phyloP scores from a whole-genome alignment of 768 basidiomycete genomes.

The Dacryopinax spathularia region DNA sequence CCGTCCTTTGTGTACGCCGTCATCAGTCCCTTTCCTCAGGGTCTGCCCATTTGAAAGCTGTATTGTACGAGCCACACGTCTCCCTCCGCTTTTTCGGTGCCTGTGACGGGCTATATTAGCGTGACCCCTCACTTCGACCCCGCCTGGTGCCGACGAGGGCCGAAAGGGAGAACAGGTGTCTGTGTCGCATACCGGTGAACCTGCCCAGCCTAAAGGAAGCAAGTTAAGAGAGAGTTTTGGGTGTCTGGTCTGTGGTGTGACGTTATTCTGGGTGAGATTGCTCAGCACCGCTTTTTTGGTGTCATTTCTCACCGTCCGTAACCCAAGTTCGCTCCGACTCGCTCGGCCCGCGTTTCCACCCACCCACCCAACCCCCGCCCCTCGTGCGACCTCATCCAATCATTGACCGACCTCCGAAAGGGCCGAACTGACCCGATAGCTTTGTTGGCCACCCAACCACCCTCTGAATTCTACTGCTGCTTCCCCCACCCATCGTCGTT shows the following conservation, averaged over 20 bases:
- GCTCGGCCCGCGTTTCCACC: background rate
- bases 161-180: background rate
- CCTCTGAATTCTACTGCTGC: no score
- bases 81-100: background rate
- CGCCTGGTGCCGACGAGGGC: background rate
- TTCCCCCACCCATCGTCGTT: no score
- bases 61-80: slow-evolving; percentile 1
- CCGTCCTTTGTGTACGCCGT: background rate
- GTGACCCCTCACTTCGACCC: background rate
- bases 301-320: background rate
- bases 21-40: slow-evolving; percentile 1
- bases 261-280: background rate
- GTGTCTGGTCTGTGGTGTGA: background rate
- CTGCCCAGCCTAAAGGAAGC: background rate
- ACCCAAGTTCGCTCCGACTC: slow-evolving; percentile 3
- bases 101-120: no score
- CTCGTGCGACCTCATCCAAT: slow-evolving; percentile 3
- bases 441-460: background rate
- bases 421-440: background rate
- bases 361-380: background rate
- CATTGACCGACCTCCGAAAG: background rate
- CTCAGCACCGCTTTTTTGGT: background rate
- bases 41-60: background rate
- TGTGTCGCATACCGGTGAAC: background rate
- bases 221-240: no score